phyloP scores from a whole-genome alignment of 1,284 basidiomycete species.

The Sanghuangporus weigelae region DNA sequence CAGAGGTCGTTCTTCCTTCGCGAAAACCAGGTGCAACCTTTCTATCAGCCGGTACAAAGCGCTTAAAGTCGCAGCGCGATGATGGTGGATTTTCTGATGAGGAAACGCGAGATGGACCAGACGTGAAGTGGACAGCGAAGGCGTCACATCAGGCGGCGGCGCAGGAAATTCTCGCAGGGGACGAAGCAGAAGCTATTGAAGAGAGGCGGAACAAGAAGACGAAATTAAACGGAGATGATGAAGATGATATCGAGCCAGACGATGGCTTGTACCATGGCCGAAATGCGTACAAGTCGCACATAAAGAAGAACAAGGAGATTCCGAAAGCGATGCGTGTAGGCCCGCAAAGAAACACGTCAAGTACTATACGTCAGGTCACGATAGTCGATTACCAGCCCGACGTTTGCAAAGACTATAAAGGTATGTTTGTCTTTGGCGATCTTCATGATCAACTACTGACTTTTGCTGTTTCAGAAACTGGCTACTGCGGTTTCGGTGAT shows the following conservation, averaged over 20 bases:
- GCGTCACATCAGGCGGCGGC: conserved; percentile 66
- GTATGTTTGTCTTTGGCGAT: conserved; percentile 35
- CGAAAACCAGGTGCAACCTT: conserved; percentile 64
- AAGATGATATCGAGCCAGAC: conserved; percentile 59
- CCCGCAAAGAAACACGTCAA: conserved; percentile 71
- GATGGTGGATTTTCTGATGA: conserved; percentile 37
- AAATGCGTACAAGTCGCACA: conserved; percentile 75
- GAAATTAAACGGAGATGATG: conserved; percentile 48
- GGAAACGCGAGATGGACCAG: conserved; percentile 54
- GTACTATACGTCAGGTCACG: conserved; percentile 91
- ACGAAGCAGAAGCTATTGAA: conserved; percentile 71
- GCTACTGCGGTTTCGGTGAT: conserved; percentile 98
- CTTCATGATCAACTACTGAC: conserved; percentile 21
- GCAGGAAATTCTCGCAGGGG: conserved; percentile 70
- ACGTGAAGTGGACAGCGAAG: conserved; percentile 72
- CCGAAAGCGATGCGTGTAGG: conserved; percentile 89
- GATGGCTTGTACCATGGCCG: conserved; percentile 90
- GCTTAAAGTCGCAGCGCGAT: conserved; percentile 56
- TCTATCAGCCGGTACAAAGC: conserved; percentile 82
- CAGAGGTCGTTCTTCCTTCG: conserved; percentile 70
- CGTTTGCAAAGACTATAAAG: conserved; percentile 99
- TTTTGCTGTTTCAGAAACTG: conserved; percentile 71
- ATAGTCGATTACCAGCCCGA: conserved; percentile 98
- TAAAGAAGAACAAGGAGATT: conserved; percentile 76
- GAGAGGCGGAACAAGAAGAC: conserved; percentile 56